Evolutionary conservation across 2,329 filamentous ascomycete species (phyloP).

Genomic region (Fusarium bactridioides): DNA sequence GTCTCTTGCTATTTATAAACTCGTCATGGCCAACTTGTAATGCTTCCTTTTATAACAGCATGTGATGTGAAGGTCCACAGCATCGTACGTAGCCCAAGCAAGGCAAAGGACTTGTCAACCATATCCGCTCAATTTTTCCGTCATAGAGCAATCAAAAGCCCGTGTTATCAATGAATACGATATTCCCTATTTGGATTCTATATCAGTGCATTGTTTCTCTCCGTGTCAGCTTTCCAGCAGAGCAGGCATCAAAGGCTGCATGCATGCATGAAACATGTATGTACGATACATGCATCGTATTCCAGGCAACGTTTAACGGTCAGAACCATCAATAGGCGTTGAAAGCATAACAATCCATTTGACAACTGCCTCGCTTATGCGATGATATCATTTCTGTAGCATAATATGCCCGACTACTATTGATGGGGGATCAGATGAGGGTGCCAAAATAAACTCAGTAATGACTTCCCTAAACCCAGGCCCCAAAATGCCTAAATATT

Average conservation of each 20-base stretch:
- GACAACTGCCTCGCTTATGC: background rate
- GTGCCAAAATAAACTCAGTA: background rate
- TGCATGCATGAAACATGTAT: background rate
- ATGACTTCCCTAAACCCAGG: background rate
- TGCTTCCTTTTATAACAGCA: no score
- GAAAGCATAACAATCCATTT: background rate
- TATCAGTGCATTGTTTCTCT: fast-evolving
- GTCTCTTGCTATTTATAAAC: background rate
- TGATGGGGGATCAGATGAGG: background rate
- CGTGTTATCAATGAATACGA: background rate
- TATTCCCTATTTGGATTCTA: background rate
- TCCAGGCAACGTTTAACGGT: background rate
- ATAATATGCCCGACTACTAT: background rate
- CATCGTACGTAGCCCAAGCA: background rate
- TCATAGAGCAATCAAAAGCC: background rate
- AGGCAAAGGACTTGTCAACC: background rate
- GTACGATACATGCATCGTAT: background rate
- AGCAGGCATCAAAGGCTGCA: background rate
- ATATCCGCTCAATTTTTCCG: background rate
- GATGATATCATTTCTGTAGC: background rate
- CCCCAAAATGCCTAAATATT: fast-evolving
- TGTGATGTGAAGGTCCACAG: constrained; percentile 1
- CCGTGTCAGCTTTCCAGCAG: background rate
- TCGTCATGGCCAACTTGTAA: no score
- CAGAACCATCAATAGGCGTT: background rate